Percentiles rank a stretch among this genome's conserved stretches.
These are phyloP conservation scores for Trichoderma guizhouense DNA, from an alignment of 2,329 filamentous ascomycete genomes.

Conservation along the genomic window DNA sequence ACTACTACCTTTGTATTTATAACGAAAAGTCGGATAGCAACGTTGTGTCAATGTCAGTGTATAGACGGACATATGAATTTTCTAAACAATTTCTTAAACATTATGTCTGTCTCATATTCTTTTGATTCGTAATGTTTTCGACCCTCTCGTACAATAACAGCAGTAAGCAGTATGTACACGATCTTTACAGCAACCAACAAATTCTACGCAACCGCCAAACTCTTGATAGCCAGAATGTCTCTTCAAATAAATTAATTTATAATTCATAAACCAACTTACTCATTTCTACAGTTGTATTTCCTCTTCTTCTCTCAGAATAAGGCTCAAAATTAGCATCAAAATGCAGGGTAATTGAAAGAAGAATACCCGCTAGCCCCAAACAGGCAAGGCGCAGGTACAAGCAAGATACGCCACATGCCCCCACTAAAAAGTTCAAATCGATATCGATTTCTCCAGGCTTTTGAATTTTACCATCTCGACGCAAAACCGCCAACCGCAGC, in stretches of 20 bases:
- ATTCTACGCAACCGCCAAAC: too few species aligned
- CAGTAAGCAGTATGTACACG: too few species aligned
- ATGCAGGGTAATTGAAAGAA: background rate
- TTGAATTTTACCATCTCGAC: background rate
- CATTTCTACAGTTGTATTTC: background rate
- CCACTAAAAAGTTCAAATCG: constrained; percentile 15
- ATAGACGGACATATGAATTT: background rate
- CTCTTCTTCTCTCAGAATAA: background rate
- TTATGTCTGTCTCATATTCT: background rate
- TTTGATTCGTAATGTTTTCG: background rate
- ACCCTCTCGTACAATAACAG: too few species aligned
- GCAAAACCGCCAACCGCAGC: background rate
- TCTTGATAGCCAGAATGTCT: background rate
- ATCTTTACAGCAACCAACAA: too few species aligned
- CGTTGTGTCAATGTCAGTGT: background rate
- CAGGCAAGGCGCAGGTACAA: background rate
- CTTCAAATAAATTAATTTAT: background rate
- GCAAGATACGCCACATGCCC: background rate
- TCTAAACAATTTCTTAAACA: background rate
- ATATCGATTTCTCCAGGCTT: constrained; percentile 9
- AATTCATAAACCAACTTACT: rapidly evolving
- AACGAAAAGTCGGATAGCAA: constrained; percentile 7
- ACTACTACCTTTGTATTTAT: constrained; percentile 7
- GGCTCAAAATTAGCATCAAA: background rate
- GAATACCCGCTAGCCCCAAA: background rate